Percentiles rank a stretch among this genome's conserved stretches.
These are phyloP conservation scores for Termitomyces sp. DNA, from an alignment of 768 basidiomycete genomes.

Conservation along the genomic window DNA sequence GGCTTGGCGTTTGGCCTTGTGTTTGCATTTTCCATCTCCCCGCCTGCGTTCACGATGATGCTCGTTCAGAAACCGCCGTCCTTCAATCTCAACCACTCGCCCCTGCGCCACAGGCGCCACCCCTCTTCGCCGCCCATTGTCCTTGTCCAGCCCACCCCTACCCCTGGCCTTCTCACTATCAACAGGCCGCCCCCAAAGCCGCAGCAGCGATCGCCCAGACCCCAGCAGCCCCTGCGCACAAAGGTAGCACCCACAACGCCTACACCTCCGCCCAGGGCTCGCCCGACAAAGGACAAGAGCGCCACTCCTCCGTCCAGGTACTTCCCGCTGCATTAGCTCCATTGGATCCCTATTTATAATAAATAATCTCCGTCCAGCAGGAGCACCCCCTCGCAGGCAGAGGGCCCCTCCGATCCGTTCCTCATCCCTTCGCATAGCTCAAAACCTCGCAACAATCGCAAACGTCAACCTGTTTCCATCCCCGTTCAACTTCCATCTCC, in stretches of 20 bases:
- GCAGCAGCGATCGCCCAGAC: constrained; percentile 7
- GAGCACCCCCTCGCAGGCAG: constrained; percentile 58
- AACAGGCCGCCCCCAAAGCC: constrained; percentile 40
- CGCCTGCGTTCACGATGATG: constrained; percentile 33
- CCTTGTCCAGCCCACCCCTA: constrained; percentile 66
- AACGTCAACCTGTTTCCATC: constrained; percentile 13
- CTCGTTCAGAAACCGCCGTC: constrained; percentile 42
- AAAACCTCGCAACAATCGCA: neutral
- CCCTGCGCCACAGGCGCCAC: constrained; percentile 52
- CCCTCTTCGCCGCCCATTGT: constrained; percentile 66
- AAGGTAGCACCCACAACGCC: constrained; percentile 3
- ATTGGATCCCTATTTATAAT: neutral
- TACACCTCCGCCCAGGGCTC: constrained; percentile 9
- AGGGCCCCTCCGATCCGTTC: constrained; percentile 36
- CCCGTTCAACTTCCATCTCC: constrained; percentile 1
- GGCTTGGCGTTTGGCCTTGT: constrained; percentile 10
- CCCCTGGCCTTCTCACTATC: constrained; percentile 68
- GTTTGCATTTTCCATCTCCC: constrained; percentile 7
- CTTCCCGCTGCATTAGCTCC: neutral
- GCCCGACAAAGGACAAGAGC: constrained; percentile 1
- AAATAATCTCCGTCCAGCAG: neutral
- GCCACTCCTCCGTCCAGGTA: neutral
- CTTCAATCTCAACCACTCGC: constrained; percentile 24
- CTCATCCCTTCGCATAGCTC: constrained; percentile 6
- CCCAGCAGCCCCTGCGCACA: neutral